Conservation (phyloP, 371 early-diverging fungal genomes). For the Actinomortierella ambigua region DNA sequence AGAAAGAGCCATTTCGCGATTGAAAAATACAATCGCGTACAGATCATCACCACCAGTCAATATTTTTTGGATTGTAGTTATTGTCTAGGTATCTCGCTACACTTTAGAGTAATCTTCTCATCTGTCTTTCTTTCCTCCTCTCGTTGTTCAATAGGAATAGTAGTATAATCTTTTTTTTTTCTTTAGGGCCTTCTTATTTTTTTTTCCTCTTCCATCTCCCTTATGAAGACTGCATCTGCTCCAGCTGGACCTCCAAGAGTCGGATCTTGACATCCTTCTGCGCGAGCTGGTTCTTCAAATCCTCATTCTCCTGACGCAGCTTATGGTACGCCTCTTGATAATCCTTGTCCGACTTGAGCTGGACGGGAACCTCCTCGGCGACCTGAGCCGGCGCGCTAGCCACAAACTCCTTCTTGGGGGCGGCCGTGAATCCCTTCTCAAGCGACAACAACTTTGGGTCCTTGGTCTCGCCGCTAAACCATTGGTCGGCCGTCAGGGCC, state of each 20-base stretch:
- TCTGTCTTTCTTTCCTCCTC: no score
- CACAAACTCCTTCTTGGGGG: slow-evolving; percentile 80
- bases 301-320: slow-evolving; percentile 82
- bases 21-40: no score
- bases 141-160: no score
- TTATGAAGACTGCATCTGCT: slow-evolving; percentile 52
- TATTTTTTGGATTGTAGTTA: no score
- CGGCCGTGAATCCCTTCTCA: slow-evolving; percentile 77
- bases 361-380: slow-evolving; percentile 41
- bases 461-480: slow-evolving; percentile 84
- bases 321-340: slow-evolving; percentile 80
- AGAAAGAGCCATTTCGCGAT: no score
- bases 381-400: slow-evolving; percentile 65
- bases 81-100: no score
- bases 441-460: slow-evolving; percentile 82
- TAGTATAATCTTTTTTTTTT: no score
- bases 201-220: no score
- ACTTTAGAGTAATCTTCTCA: no score
- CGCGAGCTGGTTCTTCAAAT: slow-evolving; percentile 76
- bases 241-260: slow-evolving; percentile 74
- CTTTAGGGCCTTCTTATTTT: no score
- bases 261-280: slow-evolving; percentile 83
- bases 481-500: slow-evolving; percentile 88
- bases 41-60: no score
- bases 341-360: slow-evolving; percentile 51